Conservation (phyloP, 2,329 filamentous ascomycete genomes). For the Pezicula neosporulosa region DNA sequence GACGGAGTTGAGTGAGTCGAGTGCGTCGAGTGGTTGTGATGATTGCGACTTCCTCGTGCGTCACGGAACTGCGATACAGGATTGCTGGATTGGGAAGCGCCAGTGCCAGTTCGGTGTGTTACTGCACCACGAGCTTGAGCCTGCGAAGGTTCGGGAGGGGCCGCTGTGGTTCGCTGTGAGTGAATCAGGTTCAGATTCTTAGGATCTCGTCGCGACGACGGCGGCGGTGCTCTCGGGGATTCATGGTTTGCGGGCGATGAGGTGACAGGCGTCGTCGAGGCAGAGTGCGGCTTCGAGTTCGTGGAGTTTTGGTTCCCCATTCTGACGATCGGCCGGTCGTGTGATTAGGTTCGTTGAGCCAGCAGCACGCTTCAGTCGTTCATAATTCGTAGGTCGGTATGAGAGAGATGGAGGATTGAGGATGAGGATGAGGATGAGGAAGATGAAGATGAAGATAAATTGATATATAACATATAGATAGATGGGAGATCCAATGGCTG, state of each 20-base stretch:
- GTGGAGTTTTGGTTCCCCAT: conserved; percentile 45
- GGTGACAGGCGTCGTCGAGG: conserved; percentile 19
- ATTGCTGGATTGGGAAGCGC: conserved; percentile 19
- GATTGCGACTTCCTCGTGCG: conserved; percentile 16
- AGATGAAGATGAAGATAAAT: background rate
- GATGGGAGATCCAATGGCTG: background rate
- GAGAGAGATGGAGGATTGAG: background rate
- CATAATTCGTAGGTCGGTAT: background rate
- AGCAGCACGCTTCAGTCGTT: conserved; percentile 3
- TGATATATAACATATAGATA: background rate
- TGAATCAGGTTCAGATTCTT: conserved; percentile 53
- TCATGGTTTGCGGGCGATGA: conserved; percentile 23
- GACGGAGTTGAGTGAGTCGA: background rate
- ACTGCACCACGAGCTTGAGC: conserved; percentile 46
- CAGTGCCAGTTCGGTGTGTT: conserved; percentile 21
- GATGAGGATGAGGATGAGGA: background rate
- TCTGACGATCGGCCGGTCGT: conserved; percentile 12
- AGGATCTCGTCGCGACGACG: conserved; percentile 33
- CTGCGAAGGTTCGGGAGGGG: conserved; percentile 59
- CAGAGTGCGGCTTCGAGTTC: conserved; percentile 28
- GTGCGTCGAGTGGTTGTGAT: conserved; percentile 12
- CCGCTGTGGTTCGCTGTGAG: conserved; percentile 47
- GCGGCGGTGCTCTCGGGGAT: conserved; percentile 18
- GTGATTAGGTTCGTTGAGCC: background rate
- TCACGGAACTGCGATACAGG: conserved; percentile 13